These are phyloP conservation scores for Teratosphaeria epicoccoides DNA, from an alignment of 2,329 filamentous ascomycete genomes.

Conservation along the genomic window DNA sequence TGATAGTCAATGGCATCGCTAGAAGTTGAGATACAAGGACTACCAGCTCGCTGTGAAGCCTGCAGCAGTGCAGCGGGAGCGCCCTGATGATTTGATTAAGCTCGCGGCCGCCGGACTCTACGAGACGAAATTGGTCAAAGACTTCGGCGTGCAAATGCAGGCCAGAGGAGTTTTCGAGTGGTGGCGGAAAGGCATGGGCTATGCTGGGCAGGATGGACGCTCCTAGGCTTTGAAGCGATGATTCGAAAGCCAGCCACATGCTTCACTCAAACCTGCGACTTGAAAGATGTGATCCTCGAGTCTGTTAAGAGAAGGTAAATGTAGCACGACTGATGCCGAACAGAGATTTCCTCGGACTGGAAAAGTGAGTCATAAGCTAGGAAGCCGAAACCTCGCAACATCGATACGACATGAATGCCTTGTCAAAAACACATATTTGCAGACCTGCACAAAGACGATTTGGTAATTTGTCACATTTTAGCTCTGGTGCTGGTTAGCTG, in stretches of 20 bases:
- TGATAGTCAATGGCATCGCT: background rate
- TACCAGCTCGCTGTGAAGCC: conserved; percentile 53
- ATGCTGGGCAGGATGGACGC: conserved; percentile 13
- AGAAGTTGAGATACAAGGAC: conserved; percentile 58
- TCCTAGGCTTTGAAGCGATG: conserved; percentile 7
- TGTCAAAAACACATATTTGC: background rate
- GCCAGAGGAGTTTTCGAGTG: conserved; percentile 47
- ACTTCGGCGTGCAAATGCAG: conserved; percentile 54
- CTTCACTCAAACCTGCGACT: no score
- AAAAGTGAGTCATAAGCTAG: no score
- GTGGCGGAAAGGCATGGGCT: conserved; percentile 62
- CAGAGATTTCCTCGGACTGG: background rate
- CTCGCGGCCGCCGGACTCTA: conserved; percentile 27
- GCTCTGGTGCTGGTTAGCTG: no score
- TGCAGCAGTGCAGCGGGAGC: conserved; percentile 23
- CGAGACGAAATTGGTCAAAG: conserved; percentile 54
- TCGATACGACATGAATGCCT: background rate
- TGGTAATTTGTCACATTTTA: background rate
- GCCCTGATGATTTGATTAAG: background rate
- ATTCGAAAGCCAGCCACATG: no score
- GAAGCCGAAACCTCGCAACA: background rate
- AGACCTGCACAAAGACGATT: background rate
- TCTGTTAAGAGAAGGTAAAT: background rate
- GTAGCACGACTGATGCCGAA: background rate
- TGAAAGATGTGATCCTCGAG: no score